Percentiles rank a stretch among this genome's conserved stretches.
phyloP scores from a whole-genome alignment of 169 alveolate genomes.

The Amoebophrya sp. region DNA sequence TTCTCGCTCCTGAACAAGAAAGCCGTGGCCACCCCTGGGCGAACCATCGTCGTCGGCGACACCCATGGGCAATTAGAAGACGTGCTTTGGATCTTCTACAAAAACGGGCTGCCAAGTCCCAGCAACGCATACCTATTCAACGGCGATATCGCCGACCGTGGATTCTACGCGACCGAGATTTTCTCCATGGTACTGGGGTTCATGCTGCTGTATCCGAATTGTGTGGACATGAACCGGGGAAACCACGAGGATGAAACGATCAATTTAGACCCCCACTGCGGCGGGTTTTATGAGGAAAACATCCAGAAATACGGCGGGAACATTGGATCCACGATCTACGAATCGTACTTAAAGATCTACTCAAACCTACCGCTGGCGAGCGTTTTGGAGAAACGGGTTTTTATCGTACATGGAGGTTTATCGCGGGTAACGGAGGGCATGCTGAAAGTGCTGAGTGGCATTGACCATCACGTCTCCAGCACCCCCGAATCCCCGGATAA shows the following conservation, averaged over 20 bases:
- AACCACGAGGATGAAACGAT: not conserved
- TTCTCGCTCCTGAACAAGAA: too few species aligned
- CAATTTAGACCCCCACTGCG: not conserved
- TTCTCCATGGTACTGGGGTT: not conserved
- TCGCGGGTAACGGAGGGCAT: not conserved
- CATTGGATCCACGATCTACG: not conserved
- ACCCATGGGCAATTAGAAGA: slow-evolving; percentile 80
- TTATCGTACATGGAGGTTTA: not conserved
- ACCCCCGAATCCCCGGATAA: too few species aligned
- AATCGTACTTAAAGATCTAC: not conserved
- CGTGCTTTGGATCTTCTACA: slow-evolving; percentile 73
- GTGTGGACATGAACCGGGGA: not conserved
- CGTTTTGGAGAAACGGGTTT: not conserved
- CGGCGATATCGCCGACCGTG: slow-evolving; percentile 81
- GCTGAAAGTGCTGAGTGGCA: too few species aligned
- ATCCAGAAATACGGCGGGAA: not conserved
- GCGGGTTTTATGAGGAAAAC: not conserved
- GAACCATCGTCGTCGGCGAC: slow-evolving; percentile 65
- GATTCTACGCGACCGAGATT: slow-evolving; percentile 33
- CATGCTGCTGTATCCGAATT: not conserved
- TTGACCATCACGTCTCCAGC: too few species aligned
- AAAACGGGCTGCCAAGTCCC: slow-evolving; percentile 70
- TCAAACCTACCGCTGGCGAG: not conserved
- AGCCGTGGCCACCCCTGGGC: not conserved
- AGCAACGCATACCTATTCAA: slow-evolving; percentile 62